Conservation (phyloP, 23 red algal genomes). For the Gracilaria domingensis region DNA sequence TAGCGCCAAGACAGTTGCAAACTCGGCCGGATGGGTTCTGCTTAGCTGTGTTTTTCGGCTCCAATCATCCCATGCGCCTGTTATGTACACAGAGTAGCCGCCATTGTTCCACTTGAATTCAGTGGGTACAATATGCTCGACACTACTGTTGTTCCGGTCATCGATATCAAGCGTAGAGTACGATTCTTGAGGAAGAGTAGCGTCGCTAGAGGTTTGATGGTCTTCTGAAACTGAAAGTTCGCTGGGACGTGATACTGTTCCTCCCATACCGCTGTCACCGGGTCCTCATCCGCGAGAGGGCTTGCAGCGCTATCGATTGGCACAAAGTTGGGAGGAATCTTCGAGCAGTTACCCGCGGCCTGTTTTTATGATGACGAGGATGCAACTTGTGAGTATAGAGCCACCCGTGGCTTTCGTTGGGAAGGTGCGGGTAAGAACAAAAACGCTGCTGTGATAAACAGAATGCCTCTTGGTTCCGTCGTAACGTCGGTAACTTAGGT, state of each 20-base stretch:
- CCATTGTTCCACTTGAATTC: constrained; percentile 68
- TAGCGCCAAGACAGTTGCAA: constrained; percentile 58
- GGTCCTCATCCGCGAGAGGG: constrained; percentile 47
- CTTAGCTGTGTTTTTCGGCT: constrained; percentile 30
- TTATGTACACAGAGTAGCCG: constrained; percentile 68
- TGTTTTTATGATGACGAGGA: background rate
- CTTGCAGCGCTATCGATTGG: background rate
- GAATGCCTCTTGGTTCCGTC: too few species aligned
- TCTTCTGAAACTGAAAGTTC: constrained; percentile 43
- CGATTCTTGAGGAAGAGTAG: constrained; percentile 26
- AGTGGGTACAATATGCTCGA: constrained; percentile 36
- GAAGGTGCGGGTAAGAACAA: background rate
- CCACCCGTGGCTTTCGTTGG: background rate
- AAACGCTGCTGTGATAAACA: too few species aligned
- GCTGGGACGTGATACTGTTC: constrained; percentile 64
- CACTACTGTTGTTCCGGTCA: constrained; percentile 47
- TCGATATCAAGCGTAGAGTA: constrained; percentile 28
- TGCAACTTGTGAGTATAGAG: background rate
- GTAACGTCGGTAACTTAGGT: too few species aligned
- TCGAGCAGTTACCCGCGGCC: background rate
- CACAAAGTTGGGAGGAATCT: background rate
- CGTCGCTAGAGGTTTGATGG: constrained; percentile 4
- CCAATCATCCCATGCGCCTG: constrained; percentile 79
- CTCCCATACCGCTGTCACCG: constrained; percentile 55
- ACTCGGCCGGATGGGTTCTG: constrained; percentile 41